phyloP scores from a whole-genome alignment of 805 yeast genomes.

The Saccharomycopsis olivae region DNA sequence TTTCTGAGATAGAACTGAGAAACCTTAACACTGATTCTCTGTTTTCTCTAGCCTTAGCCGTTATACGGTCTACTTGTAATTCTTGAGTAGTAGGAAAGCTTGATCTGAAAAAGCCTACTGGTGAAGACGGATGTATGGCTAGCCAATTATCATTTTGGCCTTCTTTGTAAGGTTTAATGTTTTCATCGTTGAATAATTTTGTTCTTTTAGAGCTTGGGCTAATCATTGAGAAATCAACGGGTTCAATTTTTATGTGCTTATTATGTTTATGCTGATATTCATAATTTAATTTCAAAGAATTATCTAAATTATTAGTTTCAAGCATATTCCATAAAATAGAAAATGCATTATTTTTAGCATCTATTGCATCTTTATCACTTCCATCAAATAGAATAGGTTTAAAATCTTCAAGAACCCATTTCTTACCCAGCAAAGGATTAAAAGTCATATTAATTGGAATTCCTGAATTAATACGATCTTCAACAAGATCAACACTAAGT shows the following conservation, averaged over 20 bases:
- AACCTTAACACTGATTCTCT: slow-evolving; percentile 10
- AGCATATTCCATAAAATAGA: too few relatives aligned
- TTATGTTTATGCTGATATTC: background rate
- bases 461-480: background rate
- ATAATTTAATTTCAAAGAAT: background rate
- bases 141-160: background rate
- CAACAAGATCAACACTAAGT: slow-evolving; percentile 13
- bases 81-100: slow-evolving; percentile 16
- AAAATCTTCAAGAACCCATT: slow-evolving; percentile 17
- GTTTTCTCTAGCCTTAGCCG: slow-evolving; percentile 3
- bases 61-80: slow-evolving; percentile 6
- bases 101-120: slow-evolving; percentile 16
- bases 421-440: slow-evolving; percentile 15
- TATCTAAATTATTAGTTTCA: background rate
- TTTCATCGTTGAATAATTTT: background rate
- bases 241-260: background rate
- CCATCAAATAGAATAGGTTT: slow-evolving; percentile 1
- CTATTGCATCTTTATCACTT: slow-evolving; percentile 1
- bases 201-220: background rate
- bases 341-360: background rate
- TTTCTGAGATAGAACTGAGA: slow-evolving; percentile 2
- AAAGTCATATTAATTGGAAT: slow-evolving; percentile 10
- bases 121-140: slow-evolving; percentile 1
- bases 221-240: too few relatives aligned
- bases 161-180: background rate